Percentiles rank a stretch among this genome's conserved stretches.
phyloP scores from a whole-genome alignment of 1,284 basidiomycete genomes.

The Phellinidium pouzarii region DNA sequence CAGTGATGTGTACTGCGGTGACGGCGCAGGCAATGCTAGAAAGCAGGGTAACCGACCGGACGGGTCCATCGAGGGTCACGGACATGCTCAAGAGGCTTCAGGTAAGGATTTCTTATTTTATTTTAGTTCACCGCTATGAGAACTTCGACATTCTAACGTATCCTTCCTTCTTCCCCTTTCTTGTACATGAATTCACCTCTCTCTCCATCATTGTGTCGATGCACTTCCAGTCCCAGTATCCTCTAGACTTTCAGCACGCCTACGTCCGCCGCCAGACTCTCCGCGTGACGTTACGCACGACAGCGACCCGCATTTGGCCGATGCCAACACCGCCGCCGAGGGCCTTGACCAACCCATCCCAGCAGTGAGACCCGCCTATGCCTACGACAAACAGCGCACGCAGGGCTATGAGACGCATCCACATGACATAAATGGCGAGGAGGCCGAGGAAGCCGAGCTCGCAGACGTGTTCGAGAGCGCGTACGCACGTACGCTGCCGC shows the following conservation, averaged over 20 bases:
- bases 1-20: neutral
- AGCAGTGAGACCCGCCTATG: no score
- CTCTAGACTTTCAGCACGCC: conserved; percentile 5
- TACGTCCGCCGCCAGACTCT: conserved; percentile 15
- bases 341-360: no score
- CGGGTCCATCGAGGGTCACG: no score
- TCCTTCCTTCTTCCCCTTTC: no score
- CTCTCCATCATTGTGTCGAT: neutral
- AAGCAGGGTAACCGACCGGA: no score
- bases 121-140: no score
- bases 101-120: no score
- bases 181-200: neutral
- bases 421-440: conserved; percentile 6
- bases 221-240: conserved; percentile 2
- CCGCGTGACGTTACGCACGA: conserved; percentile 13
- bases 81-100: no score
- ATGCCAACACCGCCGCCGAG: no score
- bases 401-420: neutral
- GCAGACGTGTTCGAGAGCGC: conserved; percentile 13
- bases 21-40: neutral
- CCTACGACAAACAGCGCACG: neutral
- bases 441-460: conserved; percentile 12
- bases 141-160: no score
- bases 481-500: conserved; percentile 8
- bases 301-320: conserved; percentile 8